These are phyloP conservation scores for Spergularia marina DNA, from an alignment of 148 eudicot species.

Conservation along the genomic window DNA sequence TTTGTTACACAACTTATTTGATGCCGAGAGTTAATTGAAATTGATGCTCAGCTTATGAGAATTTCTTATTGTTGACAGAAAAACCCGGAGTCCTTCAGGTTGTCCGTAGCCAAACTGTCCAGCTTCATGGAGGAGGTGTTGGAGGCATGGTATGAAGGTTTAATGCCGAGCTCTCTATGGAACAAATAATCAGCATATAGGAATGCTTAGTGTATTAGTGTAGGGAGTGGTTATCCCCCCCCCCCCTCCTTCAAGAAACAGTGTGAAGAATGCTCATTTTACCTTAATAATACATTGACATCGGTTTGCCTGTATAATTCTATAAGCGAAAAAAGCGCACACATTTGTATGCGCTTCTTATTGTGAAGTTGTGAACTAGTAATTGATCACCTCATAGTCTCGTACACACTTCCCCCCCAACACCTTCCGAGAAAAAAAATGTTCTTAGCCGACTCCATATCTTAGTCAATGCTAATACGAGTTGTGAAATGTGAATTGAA, in stretches of 20 bases:
- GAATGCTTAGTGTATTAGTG: background rate
- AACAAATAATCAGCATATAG: constrained; percentile 7
- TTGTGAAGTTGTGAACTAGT: too few species aligned
- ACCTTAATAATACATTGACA: background rate
- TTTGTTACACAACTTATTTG: too few species aligned
- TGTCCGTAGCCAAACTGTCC: constrained; percentile 51
- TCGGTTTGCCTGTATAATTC: background rate
- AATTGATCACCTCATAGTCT: too few species aligned
- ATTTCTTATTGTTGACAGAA: constrained; percentile 37
- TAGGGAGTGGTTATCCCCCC: background rate
- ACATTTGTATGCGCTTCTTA: too few species aligned
- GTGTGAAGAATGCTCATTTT: background rate
- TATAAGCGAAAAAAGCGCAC: too few species aligned
- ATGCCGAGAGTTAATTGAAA: background rate
- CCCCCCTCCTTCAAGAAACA: background rate
- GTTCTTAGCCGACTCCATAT: too few species aligned
- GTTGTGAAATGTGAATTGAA: too few species aligned
- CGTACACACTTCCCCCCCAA: too few species aligned
- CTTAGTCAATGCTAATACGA: too few species aligned
- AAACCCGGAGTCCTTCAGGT: constrained; percentile 90
- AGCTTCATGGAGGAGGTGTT: constrained; percentile 63
- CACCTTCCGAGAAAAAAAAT: too few species aligned
- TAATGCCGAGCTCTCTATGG: constrained; percentile 11
- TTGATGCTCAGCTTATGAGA: background rate
- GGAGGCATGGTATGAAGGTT: constrained; percentile 14